These are phyloP conservation scores for Mortierella hygrophila DNA, from an alignment of 192 early-diverging fungal genomes.

Conservation along the genomic window DNA sequence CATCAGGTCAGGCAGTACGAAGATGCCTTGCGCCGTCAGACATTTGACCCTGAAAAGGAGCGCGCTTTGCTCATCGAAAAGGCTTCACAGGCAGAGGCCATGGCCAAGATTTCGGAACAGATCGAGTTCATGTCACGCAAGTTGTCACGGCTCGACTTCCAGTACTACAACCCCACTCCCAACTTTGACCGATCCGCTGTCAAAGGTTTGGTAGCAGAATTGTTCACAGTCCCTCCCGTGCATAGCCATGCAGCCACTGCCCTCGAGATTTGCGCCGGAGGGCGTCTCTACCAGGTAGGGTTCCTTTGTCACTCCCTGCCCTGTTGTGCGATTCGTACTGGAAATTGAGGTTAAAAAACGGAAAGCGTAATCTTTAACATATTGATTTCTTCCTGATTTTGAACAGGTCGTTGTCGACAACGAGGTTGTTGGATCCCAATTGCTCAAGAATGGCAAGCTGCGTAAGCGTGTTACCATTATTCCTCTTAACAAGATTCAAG, in stretches of 20 bases:
- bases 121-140: slow-evolving; percentile 64
- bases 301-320: neutral
- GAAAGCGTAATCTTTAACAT: neutral
- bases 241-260: slow-evolving; percentile 78
- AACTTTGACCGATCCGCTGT: slow-evolving; percentile 92
- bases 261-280: slow-evolving; percentile 96
- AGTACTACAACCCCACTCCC: slow-evolving; percentile 85
- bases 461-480: slow-evolving; percentile 89
- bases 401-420: slow-evolving; percentile 89
- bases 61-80: slow-evolving; percentile 36
- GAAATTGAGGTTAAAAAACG: neutral
- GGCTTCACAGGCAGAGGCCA: slow-evolving; percentile 12
- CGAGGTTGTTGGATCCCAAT: slow-evolving; percentile 84
- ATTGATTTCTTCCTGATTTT: neutral
- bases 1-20: slow-evolving; percentile 35
- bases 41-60: slow-evolving; percentile 35
- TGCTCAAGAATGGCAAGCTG: slow-evolving; percentile 85
- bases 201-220: slow-evolving; percentile 92
- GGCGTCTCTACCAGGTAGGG: slow-evolving; percentile 88
- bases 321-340: neutral
- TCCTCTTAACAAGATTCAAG: slow-evolving; percentile 95
- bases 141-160: slow-evolving; percentile 79
- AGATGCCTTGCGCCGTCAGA: slow-evolving; percentile 20
- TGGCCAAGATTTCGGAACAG: slow-evolving; percentile 47
- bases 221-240: slow-evolving; percentile 83